Base-by-base conservation (phyloP, 2,329 filamentous ascomycete species). In the Alternaria consortialis region DNA sequence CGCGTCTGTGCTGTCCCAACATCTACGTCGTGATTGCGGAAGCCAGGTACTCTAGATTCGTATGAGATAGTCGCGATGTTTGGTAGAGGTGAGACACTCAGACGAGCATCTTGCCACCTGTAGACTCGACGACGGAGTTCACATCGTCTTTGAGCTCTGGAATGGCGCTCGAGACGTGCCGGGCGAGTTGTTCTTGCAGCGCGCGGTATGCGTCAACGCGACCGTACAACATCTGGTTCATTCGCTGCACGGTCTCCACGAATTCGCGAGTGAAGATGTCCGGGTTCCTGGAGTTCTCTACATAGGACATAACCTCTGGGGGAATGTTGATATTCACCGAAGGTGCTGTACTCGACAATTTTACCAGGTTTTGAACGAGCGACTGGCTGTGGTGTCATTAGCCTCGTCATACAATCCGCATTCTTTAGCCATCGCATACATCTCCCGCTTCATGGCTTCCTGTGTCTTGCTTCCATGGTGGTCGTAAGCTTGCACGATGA, bases 231-330 rank as follows among this genome's bases (percentile, higher is more conserved):
- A 86, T 84, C 70, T 88, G 86, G 65, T 90, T 90, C 50, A 84
- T 84, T 62, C 84, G 82, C 78, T 89, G 87, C 8, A 88, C 86
- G 29, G 86, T 80, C 76, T 90, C 87, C 44, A 90, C 86, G 64
- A 89, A 88, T 67, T 90, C 87, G 46, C 87, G 83, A 8, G 87
- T 89, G 76, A 88, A 90, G 66, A 90, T 89, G 68, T 90, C 87
- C 7, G 87, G 88, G 69, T 90, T 90, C 23, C 87, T 85, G 17
- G 86, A 84, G 20, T 83, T 80, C 68, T 89, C 87, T 34, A 90
- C 86, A 72, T 89, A 90, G 56, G 83, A 82, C 65, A 88, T 85
- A 32, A 90, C 85, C 66, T 89, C 87, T 5, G 86, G 83, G 0
- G 88, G 87, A 2, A 90, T 82, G 48, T 84, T 80, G 59, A 87